Base-by-base conservation (phyloP, 1,284 basidiomycete genomes). In the Irpex rosettiformis region DNA sequence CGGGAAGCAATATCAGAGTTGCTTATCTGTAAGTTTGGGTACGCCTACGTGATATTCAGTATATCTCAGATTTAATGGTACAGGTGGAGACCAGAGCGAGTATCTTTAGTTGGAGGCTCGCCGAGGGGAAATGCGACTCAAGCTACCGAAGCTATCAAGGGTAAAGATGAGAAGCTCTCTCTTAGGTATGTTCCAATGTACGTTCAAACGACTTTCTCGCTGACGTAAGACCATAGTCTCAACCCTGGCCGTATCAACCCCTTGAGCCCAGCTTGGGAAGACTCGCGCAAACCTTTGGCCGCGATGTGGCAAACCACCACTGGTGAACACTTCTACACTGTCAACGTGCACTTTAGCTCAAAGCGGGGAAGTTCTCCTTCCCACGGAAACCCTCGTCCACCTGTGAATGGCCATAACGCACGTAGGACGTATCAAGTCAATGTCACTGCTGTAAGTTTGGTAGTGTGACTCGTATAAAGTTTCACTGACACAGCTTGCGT, bases 221-320 rank as follows among this genome's bases (percentile, higher is more conserved):
- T 11, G 13, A 8, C 21, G 21, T 33, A 22, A 24, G 30, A 7
- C 10, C 25, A 28, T 13, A 86, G 83, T 61, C 77, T 80, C 62
- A 87, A 88, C 65, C 85, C 85, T 33, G 84, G 84, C 27, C 80
- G 84, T 52, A 80, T 88, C 56, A 80, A 85, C 49, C 85, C 86
- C 3, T 74, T 70, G 10, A 82, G 81, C 65, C 53, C 68, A 16
- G 83, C 82, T 3, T 88, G 85, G 84, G 73, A 73, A n/a, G 73
- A 75, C 21, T 80, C 83, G 5, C 78, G 85, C 55, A 87, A 88
- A 67, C 85, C 86, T 0, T 73, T 88, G 13, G 84, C 79, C 4
- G 84, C 84, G 1, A 76, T 77, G 52, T 86, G 84, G 82, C 68
- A 77, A 62, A 83, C 82, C 1, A 60, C 71, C 3, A 66, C 67